Percentiles rank a stretch among this genome's conserved stretches.
Conservation (phyloP, 192 early-diverging fungal genomes). For the Umbelopsis sp. region DNA sequence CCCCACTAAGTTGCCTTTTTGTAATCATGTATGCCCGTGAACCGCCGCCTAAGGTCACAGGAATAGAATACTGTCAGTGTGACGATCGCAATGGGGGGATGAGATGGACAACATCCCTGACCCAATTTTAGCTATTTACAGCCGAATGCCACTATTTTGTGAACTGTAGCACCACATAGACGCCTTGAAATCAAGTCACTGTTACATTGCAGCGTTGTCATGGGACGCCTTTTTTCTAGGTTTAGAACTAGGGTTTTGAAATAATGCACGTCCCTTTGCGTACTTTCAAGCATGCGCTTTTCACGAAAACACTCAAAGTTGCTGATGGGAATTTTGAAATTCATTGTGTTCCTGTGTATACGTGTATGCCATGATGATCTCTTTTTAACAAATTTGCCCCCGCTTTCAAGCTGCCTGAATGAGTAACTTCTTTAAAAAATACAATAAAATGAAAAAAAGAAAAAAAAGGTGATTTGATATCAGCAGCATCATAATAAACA, state of each 20-base stretch:
- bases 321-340: too few relatives aligned
- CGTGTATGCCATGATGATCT: too few relatives aligned
- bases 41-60: constrained; percentile 12
- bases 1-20: too few relatives aligned
- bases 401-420: too few relatives aligned
- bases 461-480: too few relatives aligned
- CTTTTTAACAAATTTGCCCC: too few relatives aligned
- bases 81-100: background rate
- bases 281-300: too few relatives aligned
- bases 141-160: background rate
- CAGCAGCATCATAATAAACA: background rate
- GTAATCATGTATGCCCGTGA: background rate
- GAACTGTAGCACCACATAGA: constrained; percentile 2
- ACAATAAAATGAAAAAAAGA: too few relatives aligned
- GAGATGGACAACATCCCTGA: background rate
- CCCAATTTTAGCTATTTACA: background rate
- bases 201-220: constrained; percentile 18
- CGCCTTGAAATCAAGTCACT: background rate
- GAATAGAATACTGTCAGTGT: constrained; percentile 14
- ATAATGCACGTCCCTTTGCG: constrained; percentile 6
- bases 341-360: too few relatives aligned
- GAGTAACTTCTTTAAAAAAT: too few relatives aligned
- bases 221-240: constrained; percentile 4
- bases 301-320: too few relatives aligned
- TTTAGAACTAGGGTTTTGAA: background rate